phyloP scores from a whole-genome alignment of 805 yeast species.

The Wickerhamomyces ciferrii region DNA sequence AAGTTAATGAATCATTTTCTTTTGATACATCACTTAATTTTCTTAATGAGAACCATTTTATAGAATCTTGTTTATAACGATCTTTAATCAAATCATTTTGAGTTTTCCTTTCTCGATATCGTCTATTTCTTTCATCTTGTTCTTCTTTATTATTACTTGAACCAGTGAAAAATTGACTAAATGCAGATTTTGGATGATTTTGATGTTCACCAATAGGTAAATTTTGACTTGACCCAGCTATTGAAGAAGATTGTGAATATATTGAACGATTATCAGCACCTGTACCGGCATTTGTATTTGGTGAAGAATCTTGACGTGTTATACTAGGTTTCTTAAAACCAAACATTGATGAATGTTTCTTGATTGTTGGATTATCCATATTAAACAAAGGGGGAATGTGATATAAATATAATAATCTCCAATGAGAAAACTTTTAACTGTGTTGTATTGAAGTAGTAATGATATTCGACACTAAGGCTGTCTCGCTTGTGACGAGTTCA shows the following conservation, averaged over 20 bases:
- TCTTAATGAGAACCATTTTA: slow-evolving; percentile 12
- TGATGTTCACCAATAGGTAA: background rate
- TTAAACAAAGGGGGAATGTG: background rate
- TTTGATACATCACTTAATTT: slow-evolving; percentile 7
- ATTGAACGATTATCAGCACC: background rate
- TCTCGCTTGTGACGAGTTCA: background rate
- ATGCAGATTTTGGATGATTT: background rate
- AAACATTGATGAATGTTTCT: background rate
- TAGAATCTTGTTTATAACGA: slow-evolving; percentile 11
- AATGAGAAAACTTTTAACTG: too few relatives aligned
- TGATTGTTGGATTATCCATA: background rate
- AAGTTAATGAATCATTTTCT: slow-evolving; percentile 11
- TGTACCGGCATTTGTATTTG: background rate
- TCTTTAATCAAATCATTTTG: slow-evolving; percentile 7
- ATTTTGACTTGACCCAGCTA: background rate
- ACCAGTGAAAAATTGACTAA: background rate
- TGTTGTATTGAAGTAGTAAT: background rate
- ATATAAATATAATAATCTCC: too few relatives aligned
- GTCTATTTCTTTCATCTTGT: background rate
- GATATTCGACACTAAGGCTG: too few relatives aligned
- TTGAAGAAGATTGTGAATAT: background rate
- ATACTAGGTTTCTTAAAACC: background rate
- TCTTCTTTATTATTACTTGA: background rate
- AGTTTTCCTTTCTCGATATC: background rate
- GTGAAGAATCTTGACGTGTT: background rate